Evolutionary conservation across 257 asterid species (phyloP), one percentile per base, ranked within the genome.

Genomic region (Paraleonurus japonicus): DNA sequence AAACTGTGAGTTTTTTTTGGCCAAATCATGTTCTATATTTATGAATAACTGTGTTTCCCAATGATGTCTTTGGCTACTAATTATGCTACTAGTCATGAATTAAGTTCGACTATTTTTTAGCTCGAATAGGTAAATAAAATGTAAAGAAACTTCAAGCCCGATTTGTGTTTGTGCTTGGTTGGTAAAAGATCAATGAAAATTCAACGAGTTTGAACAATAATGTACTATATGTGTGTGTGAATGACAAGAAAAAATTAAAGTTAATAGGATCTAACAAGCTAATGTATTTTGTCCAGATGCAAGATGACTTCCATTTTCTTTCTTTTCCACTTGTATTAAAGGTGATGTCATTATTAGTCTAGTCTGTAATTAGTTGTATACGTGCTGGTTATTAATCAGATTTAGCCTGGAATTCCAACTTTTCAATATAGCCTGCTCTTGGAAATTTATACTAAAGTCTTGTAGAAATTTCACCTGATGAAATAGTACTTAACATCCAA

Each of bases 321-420:
- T 55, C 7, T 30, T 43, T 27, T n/a, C 41, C 43, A 51, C 11
- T 70, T 22, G 22, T 11, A 7, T 39, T 50, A 5, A 16, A 27
- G 55, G 19, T 61, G 57, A 12, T 39, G 64, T 7, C 75, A 73
- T 10, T 72, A 16, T 13, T 5, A 13, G 63, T 72, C 45, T 28
- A 39, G 70, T 47, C 64, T 35, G 20, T 20, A 54, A 54, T 54
- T 55, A 48, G 50, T 39, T 74, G 67, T 70, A 65, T 59, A 39
- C 47, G 55, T 39, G 61, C 76, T 76, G 68, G 41, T 26, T 67
- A 57, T 22, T 65, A 58, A 60, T 16, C 9, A 24, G 59, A 9
- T 33, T 63, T 63, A 13, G 16, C 5, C 51, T 61, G 67, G 62
- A 62, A 67, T 61, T 62, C 24, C 50, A 69, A 68, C 60, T 57